phyloP scores from a whole-genome alignment of 2,329 filamentous ascomycete genomes.

The Scytalidium sp. region DNA sequence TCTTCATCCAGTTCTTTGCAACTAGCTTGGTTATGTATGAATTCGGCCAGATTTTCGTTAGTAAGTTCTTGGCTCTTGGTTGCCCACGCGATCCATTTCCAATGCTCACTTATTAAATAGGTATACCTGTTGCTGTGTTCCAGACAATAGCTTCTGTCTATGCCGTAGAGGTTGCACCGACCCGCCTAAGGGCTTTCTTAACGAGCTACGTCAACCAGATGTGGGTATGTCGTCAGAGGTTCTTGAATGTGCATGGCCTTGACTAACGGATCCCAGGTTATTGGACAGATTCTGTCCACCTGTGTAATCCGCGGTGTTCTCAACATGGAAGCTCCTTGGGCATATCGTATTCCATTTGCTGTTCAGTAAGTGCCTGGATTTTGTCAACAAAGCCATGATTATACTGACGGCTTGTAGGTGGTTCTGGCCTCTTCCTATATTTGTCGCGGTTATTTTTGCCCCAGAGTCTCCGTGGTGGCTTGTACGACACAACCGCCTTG shows the following conservation, averaged over 20 bases:
- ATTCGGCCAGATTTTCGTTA: constrained; percentile 42
- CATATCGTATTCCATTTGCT: constrained; percentile 43
- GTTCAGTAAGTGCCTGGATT: constrained; percentile 38
- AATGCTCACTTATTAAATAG: constrained; percentile 48
- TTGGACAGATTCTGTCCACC: constrained; percentile 44
- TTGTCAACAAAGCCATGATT: constrained; percentile 40
- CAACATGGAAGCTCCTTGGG: constrained; percentile 38
- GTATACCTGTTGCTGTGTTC: constrained; percentile 48
- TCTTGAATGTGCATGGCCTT: constrained; percentile 39
- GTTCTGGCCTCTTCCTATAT: constrained; percentile 44
- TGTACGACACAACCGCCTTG: constrained; percentile 36
- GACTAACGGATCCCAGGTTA: constrained; percentile 31
- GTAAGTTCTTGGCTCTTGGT: constrained; percentile 10
- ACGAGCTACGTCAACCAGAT: constrained; percentile 50
- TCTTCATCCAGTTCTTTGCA: constrained; percentile 45
- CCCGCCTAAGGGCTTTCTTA: constrained; percentile 46
- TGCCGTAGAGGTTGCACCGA: constrained; percentile 45
- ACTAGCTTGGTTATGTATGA: constrained; percentile 38
- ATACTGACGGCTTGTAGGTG: constrained; percentile 41
- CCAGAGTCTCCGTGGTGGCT: constrained; percentile 47
- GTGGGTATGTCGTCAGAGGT: constrained; percentile 32
- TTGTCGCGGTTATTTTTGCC: constrained; percentile 39
- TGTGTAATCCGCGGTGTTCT: constrained; percentile 41
- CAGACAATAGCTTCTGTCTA: constrained; percentile 23
- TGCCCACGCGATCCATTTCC: constrained; percentile 25